phyloP scores from a whole-genome alignment of 306 rosid species.

The Inga oerstediana region DNA sequence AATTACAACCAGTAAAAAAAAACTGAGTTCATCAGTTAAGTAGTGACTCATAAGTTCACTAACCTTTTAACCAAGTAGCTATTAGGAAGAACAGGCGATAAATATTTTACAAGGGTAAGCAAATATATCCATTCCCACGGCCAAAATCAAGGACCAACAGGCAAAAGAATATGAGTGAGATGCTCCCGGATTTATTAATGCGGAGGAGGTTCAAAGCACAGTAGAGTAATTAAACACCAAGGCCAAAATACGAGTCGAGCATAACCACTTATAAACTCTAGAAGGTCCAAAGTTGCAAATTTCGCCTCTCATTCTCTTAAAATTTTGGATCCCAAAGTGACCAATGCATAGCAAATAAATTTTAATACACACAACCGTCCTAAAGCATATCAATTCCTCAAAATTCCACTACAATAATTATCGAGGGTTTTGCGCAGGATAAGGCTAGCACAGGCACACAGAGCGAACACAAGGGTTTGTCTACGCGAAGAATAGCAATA shows the following conservation, averaged over 20 bases:
- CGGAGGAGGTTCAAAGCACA: neutral
- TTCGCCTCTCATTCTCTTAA: neutral
- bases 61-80: slow-evolving; percentile 1
- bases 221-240: neutral
- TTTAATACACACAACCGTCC: neutral
- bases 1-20: neutral
- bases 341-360: neutral
- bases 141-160: neutral
- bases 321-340: neutral
- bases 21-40: neutral
- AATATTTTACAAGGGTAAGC: slow-evolving; percentile 3
- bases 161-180: neutral
- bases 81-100: neutral
- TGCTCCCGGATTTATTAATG: neutral
- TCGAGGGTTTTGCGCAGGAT: neutral
- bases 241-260: neutral
- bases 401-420: neutral
- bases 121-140: neutral
- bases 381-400: neutral
- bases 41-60: neutral
- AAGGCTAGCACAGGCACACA: neutral
- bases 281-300: neutral
- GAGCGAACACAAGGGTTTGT: neutral
- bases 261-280: neutral
- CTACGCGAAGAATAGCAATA: neutral